Evolutionary conservation across 371 early-diverging fungal genomes (phyloP).

Genomic region (Lichtheimia ramosa): DNA sequence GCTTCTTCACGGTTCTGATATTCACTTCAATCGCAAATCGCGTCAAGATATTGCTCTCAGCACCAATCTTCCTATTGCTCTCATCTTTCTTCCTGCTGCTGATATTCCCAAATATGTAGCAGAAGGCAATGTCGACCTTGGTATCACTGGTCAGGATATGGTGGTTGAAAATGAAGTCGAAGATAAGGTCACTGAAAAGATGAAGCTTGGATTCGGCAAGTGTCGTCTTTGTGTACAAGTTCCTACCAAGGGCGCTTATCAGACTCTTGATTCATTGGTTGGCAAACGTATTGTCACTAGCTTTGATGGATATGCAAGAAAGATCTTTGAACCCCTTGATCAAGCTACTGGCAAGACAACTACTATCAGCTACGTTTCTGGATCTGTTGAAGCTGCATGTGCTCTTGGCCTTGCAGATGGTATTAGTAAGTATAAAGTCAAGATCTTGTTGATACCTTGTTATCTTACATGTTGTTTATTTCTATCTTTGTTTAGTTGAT

Average conservation of each 20-base stretch:
- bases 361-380: slow-evolving; percentile 80
- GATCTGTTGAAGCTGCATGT: slow-evolving; percentile 96
- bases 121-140: slow-evolving; percentile 93
- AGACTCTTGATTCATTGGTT: slow-evolving; percentile 68
- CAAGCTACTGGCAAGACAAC: slow-evolving; percentile 60
- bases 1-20: slow-evolving; percentile 85
- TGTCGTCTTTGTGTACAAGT: slow-evolving; percentile 88
- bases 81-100: slow-evolving; percentile 92
- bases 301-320: slow-evolving; percentile 71
- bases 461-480: background rate
- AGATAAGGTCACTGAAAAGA: slow-evolving; percentile 71
- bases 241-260: slow-evolving; percentile 51
- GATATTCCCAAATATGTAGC: slow-evolving; percentile 95
- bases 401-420: slow-evolving; percentile 95
- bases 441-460: background rate
- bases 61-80: slow-evolving; percentile 88
- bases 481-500: slow-evolving; percentile 42
- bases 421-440: slow-evolving; percentile 68
- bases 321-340: slow-evolving; percentile 74
- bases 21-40: slow-evolving; percentile 90
- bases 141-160: slow-evolving; percentile 96
- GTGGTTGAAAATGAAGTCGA: slow-evolving; percentile 77
- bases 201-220: slow-evolving; percentile 88
- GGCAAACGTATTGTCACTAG: slow-evolving; percentile 94
- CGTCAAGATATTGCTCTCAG: slow-evolving; percentile 96